Conservation (phyloP, 2,329 filamentous ascomycete species). For the Alternaria consortialis region DNA sequence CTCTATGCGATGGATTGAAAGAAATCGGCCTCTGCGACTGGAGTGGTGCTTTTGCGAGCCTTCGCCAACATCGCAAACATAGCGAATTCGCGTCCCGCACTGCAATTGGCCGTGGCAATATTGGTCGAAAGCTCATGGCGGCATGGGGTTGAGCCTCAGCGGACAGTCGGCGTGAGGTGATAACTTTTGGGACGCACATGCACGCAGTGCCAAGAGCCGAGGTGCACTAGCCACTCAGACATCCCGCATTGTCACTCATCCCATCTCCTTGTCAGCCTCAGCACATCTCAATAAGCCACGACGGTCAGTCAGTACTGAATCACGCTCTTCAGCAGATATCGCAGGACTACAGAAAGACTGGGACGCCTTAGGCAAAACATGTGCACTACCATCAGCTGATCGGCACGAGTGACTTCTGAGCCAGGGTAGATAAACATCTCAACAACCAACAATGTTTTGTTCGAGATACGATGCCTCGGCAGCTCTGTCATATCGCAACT, state of each 20-base stretch:
- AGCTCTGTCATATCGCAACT: no score
- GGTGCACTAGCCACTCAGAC: conserved; percentile 11
- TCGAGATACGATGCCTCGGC: no score
- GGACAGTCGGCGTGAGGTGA: not conserved
- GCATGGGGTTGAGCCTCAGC: conserved; percentile 24
- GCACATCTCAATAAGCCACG: not conserved
- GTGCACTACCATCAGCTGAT: no score
- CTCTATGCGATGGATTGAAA: conserved; percentile 33
- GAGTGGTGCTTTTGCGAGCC: conserved; percentile 32
- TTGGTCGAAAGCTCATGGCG: conserved; percentile 51
- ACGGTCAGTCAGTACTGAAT: not conserved
- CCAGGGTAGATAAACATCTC: no score
- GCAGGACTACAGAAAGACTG: no score
- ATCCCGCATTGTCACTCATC: not conserved
- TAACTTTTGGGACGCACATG: conserved; percentile 16
- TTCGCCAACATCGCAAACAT: conserved; percentile 48
- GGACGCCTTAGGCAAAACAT: no score
- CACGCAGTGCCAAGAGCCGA: conserved; percentile 13
- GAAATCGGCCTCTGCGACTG: conserved; percentile 42
- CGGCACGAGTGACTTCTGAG: no score
- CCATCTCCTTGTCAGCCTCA: not conserved
- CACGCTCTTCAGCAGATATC: no score
- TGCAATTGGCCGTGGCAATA: conserved; percentile 41
- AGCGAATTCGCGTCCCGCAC: conserved; percentile 41
- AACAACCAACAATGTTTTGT: no score